Evolutionary conservation across 805 yeast genomes (phyloP).

Genomic region (Ogataea henricii): DNA sequence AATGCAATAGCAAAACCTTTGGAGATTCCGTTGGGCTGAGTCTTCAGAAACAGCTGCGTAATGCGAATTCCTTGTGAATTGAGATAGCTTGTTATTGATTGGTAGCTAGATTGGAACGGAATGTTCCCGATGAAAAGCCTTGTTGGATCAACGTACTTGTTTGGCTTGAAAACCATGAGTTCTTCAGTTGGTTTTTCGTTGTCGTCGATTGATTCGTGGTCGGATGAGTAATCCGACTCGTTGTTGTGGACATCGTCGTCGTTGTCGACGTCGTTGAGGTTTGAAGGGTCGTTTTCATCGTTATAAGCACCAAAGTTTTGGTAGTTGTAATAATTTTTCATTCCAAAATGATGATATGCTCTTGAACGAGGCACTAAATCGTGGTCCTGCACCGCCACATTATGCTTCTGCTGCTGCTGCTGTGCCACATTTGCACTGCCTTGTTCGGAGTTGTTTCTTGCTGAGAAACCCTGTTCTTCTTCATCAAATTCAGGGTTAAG

Average conservation of each 20-base stretch:
- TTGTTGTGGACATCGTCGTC: no score
- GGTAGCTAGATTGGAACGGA: conserved; percentile 42
- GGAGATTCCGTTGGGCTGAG: conserved; percentile 41
- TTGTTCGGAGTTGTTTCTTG: neutral
- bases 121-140: conserved; percentile 58
- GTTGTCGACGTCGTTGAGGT: conserved; percentile 1
- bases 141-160: conserved; percentile 42
- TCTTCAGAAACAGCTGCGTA: conserved; percentile 33
- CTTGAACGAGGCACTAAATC: neutral
- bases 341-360: neutral
- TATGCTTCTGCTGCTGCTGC: neutral
- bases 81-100: conserved; percentile 18
- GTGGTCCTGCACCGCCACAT: neutral
- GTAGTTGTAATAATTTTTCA: neutral
- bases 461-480: conserved; percentile 2
- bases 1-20: conserved; percentile 70
- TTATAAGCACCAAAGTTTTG: neutral
- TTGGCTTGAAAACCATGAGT: conserved; percentile 23
- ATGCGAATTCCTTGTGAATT: conserved; percentile 14
- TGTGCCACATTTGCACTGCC: conserved; percentile 2
- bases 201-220: conserved; percentile 22
- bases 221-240: conserved; percentile 5
- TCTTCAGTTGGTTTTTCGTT: conserved; percentile 26
- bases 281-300: conserved; percentile 5
- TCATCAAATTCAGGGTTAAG: conserved; percentile 27